Percentiles rank a stretch among this genome's conserved stretches.
Conservation (phyloP, 805 yeast genomes). For the Ogataea methylovora region DNA sequence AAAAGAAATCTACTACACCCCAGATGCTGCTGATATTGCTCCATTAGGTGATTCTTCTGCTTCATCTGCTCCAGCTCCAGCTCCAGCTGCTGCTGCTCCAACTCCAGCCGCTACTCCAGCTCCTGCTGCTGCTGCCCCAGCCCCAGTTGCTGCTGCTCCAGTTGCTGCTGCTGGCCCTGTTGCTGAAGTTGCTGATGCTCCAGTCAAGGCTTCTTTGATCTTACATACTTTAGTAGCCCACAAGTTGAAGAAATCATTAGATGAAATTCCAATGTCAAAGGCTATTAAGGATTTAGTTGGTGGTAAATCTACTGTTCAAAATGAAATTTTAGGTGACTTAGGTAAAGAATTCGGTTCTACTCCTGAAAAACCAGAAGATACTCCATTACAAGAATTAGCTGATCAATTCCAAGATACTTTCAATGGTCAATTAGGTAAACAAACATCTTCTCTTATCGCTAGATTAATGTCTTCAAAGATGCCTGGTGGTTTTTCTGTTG, state of each 20-base stretch:
- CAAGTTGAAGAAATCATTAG: conserved; percentile 86
- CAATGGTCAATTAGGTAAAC: conserved; percentile 87
- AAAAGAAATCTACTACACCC: conserved; percentile 92
- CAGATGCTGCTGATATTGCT: conserved; percentile 58
- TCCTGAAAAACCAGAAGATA: conserved; percentile 98
- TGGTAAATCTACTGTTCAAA: conserved; percentile 98
- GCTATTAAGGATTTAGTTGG: conserved; percentile 96
- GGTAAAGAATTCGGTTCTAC: conserved; percentile 98
- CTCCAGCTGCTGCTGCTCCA: conserved; percentile 22
- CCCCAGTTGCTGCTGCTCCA: conserved; percentile 52
- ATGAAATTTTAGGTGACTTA: conserved; percentile 96
- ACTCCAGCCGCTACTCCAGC: conserved; percentile 46
- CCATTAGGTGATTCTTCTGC: conserved; percentile 28
- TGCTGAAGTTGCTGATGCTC: conserved; percentile 80
- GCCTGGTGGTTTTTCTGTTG: conserved; percentile 98
- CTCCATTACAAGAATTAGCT: conserved; percentile 92
- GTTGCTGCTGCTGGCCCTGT: conserved; percentile 76
- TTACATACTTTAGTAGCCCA: conserved; percentile 91
- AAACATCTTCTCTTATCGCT: conserved; percentile 79
- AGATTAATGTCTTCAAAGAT: conserved; percentile 93
- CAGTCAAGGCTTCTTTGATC: conserved; percentile 75
- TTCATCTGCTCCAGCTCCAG: conserved; percentile 19
- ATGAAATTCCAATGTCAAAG: conserved; percentile 78
- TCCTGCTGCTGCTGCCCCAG: conserved; percentile 53
- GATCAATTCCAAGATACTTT: conserved; percentile 91